phyloP scores from a whole-genome alignment of 495 filamentous ascomycete species.

The Lasiosphaeria hispida region DNA sequence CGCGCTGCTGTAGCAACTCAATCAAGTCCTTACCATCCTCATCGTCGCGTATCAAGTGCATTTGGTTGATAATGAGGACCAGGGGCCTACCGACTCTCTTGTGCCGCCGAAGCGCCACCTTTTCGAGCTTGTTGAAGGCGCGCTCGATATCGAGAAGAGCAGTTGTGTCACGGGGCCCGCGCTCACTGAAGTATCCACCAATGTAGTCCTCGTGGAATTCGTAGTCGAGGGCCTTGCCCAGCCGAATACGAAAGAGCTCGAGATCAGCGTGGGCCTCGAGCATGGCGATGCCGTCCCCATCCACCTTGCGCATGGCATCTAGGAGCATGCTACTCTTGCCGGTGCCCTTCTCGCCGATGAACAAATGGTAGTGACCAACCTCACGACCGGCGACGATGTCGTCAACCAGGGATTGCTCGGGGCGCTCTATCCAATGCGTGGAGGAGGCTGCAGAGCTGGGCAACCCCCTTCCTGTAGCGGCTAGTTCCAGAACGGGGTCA shows the following conservation, averaged over 20 bases:
- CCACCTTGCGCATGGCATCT: constrained; percentile 86
- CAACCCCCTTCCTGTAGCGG: constrained; percentile 62
- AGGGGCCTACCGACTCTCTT: constrained; percentile 60
- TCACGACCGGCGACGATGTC: constrained; percentile 67
- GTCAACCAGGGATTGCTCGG: constrained; percentile 79
- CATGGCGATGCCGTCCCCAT: constrained; percentile 84
- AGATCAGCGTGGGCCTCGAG: constrained; percentile 93
- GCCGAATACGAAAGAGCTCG: constrained; percentile 88
- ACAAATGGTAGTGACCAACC: constrained; percentile 80
- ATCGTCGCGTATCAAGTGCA: constrained; percentile 86
- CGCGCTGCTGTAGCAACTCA: constrained; percentile 91
- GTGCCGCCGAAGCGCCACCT: constrained; percentile 76
- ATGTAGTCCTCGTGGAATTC: constrained; percentile 92
- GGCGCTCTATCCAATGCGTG: constrained; percentile 78
- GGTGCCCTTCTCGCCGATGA: constrained; percentile 96
- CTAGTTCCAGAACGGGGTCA: constrained; percentile 86
- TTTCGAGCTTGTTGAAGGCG: constrained; percentile 96
- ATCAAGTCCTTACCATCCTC: constrained; percentile 87
- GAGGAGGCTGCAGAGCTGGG: constrained; percentile 49
- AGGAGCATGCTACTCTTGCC: constrained; percentile 96
- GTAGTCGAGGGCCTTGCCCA: constrained; percentile 92
- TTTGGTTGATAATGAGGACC: constrained; percentile 85
- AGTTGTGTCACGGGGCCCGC: constrained; percentile 85
- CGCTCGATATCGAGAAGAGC: constrained; percentile 92
- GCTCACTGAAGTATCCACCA: constrained; percentile 88